These are phyloP conservation scores for Beauveria rudraprayagi DNA, from an alignment of 2,329 filamentous ascomycete genomes.

Conservation along the genomic window DNA sequence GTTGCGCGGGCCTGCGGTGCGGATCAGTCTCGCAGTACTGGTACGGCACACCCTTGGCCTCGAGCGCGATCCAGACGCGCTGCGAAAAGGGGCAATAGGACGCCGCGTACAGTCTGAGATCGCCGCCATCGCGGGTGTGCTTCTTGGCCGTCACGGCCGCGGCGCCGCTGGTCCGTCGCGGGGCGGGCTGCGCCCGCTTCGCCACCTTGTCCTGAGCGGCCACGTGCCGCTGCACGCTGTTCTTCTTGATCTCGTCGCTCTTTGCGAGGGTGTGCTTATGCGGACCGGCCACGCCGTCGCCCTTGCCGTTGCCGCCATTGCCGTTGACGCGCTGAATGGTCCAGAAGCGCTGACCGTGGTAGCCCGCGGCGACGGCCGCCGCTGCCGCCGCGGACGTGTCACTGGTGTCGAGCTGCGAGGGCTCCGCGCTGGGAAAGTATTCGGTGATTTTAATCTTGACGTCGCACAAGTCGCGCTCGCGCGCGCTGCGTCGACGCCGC, in stretches of 20 bases:
- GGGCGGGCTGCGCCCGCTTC: constrained; percentile 59
- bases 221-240: constrained; percentile 60
- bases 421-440: constrained; percentile 51
- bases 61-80: constrained; percentile 81
- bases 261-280: constrained; percentile 67
- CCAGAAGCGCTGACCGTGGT: constrained; percentile 51
- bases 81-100: constrained; percentile 87
- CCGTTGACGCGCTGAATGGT: constrained; percentile 73
- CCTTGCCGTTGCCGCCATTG: constrained; percentile 64
- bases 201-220: constrained; percentile 57
- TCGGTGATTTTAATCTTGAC: constrained; percentile 84
- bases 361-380: constrained; percentile 27
- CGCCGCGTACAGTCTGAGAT: constrained; percentile 71
- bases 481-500: constrained; percentile 68
- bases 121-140: constrained; percentile 62
- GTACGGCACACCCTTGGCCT: constrained; percentile 69
- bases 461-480: constrained; percentile 72
- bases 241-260: constrained; percentile 76
- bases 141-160: constrained; percentile 62
- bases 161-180: constrained; percentile 63
- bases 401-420: constrained; percentile 22
- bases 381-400: constrained; percentile 12
- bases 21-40: constrained; percentile 84
- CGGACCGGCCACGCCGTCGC: constrained; percentile 60
- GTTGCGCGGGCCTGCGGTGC: constrained; percentile 51